Evolutionary conservation across 768 basidiomycete genomes (phyloP).

Genomic region (Phanerochaete carnosa): DNA sequence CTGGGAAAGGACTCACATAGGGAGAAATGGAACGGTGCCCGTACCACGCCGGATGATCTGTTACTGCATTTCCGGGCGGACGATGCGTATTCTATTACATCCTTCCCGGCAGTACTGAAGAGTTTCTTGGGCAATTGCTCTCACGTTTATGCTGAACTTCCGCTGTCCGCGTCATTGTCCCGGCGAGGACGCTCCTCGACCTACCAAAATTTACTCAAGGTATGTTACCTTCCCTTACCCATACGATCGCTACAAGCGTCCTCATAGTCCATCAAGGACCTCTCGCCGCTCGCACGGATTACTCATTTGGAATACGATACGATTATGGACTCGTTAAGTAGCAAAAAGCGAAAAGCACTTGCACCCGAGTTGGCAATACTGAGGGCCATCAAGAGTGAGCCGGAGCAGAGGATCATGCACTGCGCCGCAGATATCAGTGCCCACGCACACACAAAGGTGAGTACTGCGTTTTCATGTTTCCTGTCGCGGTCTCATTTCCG

Average conservation of each 20-base stretch:
- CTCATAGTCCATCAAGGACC: slow-evolving; percentile 17
- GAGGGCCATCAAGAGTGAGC: slow-evolving; percentile 73
- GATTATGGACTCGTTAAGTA: slow-evolving; percentile 51
- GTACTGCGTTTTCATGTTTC: slow-evolving; percentile 7
- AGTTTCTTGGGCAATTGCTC: slow-evolving; percentile 46
- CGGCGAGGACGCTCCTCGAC: slow-evolving; percentile 33
- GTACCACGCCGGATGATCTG: slow-evolving; percentile 66
- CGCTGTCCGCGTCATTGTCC: slow-evolving; percentile 13
- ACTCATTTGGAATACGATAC: slow-evolving; percentile 48
- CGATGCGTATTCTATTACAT: slow-evolving; percentile 55
- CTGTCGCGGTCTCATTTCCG: background rate
- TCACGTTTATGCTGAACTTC: slow-evolving; percentile 40
- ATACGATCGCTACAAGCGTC: background rate
- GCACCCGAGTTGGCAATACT: slow-evolving; percentile 68
- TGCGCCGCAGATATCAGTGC: slow-evolving; percentile 85
- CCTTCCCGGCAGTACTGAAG: slow-evolving; percentile 57
- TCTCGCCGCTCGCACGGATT: slow-evolving; percentile 16
- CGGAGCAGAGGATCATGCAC: slow-evolving; percentile 79
- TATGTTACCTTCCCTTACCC: slow-evolving; percentile 13
- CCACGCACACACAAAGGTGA: slow-evolving; percentile 79
- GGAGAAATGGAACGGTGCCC: slow-evolving; percentile 93
- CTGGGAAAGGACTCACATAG: slow-evolving; percentile 67
- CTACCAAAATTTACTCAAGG: slow-evolving; percentile 55
- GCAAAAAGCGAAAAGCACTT: slow-evolving; percentile 47
- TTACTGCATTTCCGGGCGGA: slow-evolving; percentile 75